phyloP scores from a whole-genome alignment of 192 early-diverging fungal species.

The Cladochytrium replicatum region DNA sequence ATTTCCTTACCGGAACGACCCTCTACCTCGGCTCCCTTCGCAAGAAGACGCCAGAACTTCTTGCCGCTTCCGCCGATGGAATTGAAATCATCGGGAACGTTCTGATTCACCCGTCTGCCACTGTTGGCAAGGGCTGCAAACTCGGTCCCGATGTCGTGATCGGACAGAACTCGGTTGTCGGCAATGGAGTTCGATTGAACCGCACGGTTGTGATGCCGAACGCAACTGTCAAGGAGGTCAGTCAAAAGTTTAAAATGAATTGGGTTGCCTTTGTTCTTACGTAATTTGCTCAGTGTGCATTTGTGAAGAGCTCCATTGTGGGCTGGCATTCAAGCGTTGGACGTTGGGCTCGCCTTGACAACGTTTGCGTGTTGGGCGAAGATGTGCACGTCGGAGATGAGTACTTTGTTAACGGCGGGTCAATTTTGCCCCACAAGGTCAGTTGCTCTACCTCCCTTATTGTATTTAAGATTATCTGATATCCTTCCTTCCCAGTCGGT shows the following conservation, averaged over 20 bases:
- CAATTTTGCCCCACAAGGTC: conserved; percentile 46
- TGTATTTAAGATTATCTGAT: conserved; percentile 30
- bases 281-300: conserved; percentile 47
- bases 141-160: conserved; percentile 97
- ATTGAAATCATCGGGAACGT: conserved; percentile 66
- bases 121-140: conserved; percentile 88
- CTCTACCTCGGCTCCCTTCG: conserved; percentile 79
- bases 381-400: conserved; percentile 93
- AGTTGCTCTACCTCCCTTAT: conserved; percentile 12
- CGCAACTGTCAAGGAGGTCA: conserved; percentile 62
- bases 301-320: conserved; percentile 84
- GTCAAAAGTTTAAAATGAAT: no score
- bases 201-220: conserved; percentile 79
- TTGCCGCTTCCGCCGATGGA: conserved; percentile 55
- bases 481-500: conserved; percentile 26
- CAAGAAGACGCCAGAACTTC: conserved; percentile 60
- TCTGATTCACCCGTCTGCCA: conserved; percentile 81
- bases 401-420: conserved; percentile 39
- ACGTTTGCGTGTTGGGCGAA: conserved; percentile 89
- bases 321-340: conserved; percentile 96
- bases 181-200: conserved; percentile 86
- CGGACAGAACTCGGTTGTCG: conserved; percentile 82
- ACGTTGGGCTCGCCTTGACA: conserved; percentile 88
- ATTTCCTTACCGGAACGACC: conserved; percentile 90
- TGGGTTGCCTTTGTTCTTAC: no score